Evolutionary conservation across 2,329 filamentous ascomycete genomes (phyloP), one percentile per base, ranked within the genome.

Genomic region (Corynespora cassiicola): DNA sequence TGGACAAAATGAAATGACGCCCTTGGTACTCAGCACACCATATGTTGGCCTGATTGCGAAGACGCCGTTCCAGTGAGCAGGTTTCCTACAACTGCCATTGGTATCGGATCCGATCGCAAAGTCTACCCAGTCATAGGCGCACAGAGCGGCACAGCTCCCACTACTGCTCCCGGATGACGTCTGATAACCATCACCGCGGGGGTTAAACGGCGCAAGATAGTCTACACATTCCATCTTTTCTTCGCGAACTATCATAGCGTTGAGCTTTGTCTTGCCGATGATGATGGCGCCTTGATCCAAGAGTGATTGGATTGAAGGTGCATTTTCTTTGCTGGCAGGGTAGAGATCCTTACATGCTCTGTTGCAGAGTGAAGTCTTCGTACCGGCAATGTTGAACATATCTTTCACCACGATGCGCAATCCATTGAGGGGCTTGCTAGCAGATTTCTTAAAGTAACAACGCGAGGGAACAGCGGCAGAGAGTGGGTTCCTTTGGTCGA

Each of bases 221-320:
- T 47, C 39, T 6, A 47, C 20, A 23, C 12, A 29, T 27, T 37
- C 35, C 10, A 15, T 33, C 9, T 36, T 20, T 28, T 39, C 26
- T 19, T 43, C 44, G 9, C 42, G 35, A 4, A 32, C 53, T 7
- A 68, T 69, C 27, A 80, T 71, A 42, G 76, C 73, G 0, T 68
- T 65, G 3, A 70, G 71, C 45, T 75, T 77, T 9, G 74, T 76
- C 59, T 78, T 79, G 2, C 77, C 76, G 0, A 80, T 64, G 5
- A 79, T 56, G 6, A 77, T 56, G 8, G 26, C 47, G 16, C 41
- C 50, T 4, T 17, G 28, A 23, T 35, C 31, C 6, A 43, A 18
- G 4, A 51, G 16, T 3, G 11, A 20, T 17, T 48, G 31, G 8
- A 51, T 14, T 6, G 36, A 33, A 4, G 32, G 20, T 5, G 47